phyloP scores from a whole-genome alignment of 345 rosid species.

The Acer negundo region DNA sequence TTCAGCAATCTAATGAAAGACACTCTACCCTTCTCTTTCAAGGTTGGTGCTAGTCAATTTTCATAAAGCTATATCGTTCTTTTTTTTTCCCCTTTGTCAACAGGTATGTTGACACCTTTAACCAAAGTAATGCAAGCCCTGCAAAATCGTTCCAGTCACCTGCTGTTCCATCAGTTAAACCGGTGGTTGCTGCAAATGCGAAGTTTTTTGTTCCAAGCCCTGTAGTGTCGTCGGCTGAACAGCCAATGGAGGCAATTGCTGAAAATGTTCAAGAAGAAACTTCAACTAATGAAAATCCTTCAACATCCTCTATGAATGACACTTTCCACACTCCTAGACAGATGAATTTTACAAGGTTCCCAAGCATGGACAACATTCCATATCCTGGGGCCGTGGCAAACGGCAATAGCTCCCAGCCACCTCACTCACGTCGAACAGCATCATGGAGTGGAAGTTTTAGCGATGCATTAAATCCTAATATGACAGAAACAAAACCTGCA shows the following conservation, averaged over 20 bases:
- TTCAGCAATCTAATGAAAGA: not conserved
- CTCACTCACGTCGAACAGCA: slow-evolving; percentile 65
- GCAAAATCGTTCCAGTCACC: slow-evolving; percentile 72
- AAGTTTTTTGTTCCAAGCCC: slow-evolving; percentile 84
- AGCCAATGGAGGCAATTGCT: slow-evolving; percentile 44
- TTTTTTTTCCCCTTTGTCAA: slow-evolving; percentile 13
- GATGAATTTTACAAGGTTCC: slow-evolving; percentile 57
- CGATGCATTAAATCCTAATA: slow-evolving; percentile 37
- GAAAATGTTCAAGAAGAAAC: slow-evolving; percentile 51
- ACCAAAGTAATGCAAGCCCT: slow-evolving; percentile 56
- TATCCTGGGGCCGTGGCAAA: slow-evolving; percentile 29
- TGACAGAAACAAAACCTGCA: slow-evolving; percentile 33
- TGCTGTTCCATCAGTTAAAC: slow-evolving; percentile 62
- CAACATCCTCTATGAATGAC: slow-evolving; percentile 35
- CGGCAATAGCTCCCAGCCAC: slow-evolving; percentile 27
- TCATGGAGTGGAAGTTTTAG: slow-evolving; percentile 86
- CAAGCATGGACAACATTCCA: slow-evolving; percentile 68
- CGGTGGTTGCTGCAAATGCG: slow-evolving; percentile 63
- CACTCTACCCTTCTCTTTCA: not conserved
- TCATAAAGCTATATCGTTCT: slow-evolving; percentile 4
- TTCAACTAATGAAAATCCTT: slow-evolving; percentile 42
- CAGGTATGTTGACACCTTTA: slow-evolving; percentile 88
- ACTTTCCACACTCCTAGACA: slow-evolving; percentile 42
- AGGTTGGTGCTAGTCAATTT: not conserved
- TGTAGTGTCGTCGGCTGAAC: slow-evolving; percentile 42